Percentiles rank a stretch among this genome's conserved stretches.
These are phyloP conservation scores for Colletotrichum sp. DNA, from an alignment of 2,329 filamentous ascomycete genomes.

Conservation along the genomic window DNA sequence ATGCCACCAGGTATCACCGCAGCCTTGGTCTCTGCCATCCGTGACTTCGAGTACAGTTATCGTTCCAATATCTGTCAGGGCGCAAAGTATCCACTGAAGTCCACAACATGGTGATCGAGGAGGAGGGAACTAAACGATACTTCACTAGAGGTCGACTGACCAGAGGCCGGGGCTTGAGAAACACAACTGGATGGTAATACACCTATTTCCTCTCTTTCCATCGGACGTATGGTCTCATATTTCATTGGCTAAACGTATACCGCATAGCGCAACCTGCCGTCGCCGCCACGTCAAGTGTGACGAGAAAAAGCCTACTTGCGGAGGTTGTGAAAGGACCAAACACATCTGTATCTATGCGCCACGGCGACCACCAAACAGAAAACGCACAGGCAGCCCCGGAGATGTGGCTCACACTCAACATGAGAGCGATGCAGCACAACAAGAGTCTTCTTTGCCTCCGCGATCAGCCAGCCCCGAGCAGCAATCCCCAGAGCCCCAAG, in stretches of 20 bases:
- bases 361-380: background rate
- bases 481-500: background rate
- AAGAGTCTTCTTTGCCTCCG: background rate
- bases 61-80: background rate
- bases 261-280: conserved; percentile 8
- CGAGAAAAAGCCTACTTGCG: conserved; percentile 28
- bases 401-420: background rate
- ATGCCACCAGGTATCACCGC: background rate
- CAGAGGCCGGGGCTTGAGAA: conserved; percentile 14
- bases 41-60: background rate
- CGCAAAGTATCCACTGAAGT: background rate
- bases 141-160: conserved; percentile 14
- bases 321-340: conserved; percentile 6
- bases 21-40: background rate
- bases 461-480: background rate
- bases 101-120: background rate
- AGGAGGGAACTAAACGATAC: background rate
- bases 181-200: conserved; percentile 18
- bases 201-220: background rate
- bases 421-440: background rate
- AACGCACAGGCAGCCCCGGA: background rate
- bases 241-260: background rate
- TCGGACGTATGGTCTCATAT: background rate
- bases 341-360: background rate
- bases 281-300: conserved; percentile 28